Conservation (phyloP, 306 rosid species). For the Quercus gilva region DNA sequence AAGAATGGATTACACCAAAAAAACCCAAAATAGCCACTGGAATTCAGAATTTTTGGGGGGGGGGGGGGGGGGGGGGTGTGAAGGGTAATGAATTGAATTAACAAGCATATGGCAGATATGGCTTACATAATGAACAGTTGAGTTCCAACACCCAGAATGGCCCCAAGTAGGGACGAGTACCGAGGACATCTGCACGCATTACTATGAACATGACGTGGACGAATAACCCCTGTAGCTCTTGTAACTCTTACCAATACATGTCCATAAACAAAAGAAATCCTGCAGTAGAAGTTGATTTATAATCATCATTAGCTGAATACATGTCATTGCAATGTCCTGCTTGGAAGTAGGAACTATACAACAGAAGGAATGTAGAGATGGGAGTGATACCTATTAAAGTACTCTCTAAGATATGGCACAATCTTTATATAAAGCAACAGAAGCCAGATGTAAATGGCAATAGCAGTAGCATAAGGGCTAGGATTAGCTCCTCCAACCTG, state of each 20-base stretch:
- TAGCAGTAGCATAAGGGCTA: too few relatives aligned
- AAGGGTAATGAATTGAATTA: too few relatives aligned
- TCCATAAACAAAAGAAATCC: not conserved
- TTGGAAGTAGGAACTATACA: not conserved
- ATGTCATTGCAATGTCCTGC: not conserved
- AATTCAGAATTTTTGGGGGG: too few relatives aligned
- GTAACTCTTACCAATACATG: not conserved
- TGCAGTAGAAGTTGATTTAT: not conserved
- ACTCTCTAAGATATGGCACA: conserved; percentile 1
- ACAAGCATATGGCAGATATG: too few relatives aligned
- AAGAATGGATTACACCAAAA: too few relatives aligned
- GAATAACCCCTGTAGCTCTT: too few relatives aligned
- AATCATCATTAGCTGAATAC: not conserved
- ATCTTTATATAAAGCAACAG: not conserved
- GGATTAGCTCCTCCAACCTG: too few relatives aligned
- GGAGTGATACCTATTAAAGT: not conserved
- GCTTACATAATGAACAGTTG: conserved; percentile 21
- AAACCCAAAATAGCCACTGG: too few relatives aligned
- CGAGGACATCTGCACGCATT: conserved; percentile 4
- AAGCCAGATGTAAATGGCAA: not conserved
- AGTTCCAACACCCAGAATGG: conserved; percentile 20
- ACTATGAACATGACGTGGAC: not conserved
- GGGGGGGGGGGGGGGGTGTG: too few relatives aligned
- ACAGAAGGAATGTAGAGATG: not conserved
- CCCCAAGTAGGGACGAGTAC: conserved; percentile 20